phyloP scores from a whole-genome alignment of 2,329 filamentous ascomycete species.

The Cercospora citrullina region DNA sequence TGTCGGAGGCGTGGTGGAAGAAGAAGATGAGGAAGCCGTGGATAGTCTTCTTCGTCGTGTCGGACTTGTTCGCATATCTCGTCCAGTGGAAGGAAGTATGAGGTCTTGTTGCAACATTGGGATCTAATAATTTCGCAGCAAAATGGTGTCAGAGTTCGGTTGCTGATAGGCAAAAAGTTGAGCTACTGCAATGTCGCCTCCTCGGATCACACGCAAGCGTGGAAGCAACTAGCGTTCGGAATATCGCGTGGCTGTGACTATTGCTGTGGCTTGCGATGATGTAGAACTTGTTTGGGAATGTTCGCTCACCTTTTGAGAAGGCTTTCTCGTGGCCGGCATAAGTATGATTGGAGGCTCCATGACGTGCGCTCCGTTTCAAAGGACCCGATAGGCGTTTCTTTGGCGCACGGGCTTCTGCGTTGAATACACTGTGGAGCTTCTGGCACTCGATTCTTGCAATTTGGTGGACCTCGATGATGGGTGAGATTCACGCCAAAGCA shows the following conservation, averaged over 20 bases:
- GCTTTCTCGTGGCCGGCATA: not conserved
- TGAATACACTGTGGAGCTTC: not conserved
- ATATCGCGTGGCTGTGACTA: not conserved
- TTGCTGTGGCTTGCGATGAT: constrained; percentile 4
- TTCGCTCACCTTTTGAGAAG: constrained; percentile 1
- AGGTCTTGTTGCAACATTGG: constrained; percentile 3
- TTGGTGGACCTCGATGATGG: constrained; percentile 5
- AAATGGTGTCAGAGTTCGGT: constrained; percentile 6
- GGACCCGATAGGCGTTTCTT: constrained; percentile 9
- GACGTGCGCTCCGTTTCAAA: constrained; percentile 12
- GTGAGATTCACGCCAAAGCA: not conserved
- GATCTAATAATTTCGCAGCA: not conserved
- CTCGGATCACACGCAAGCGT: not conserved
- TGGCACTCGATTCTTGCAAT: not conserved
- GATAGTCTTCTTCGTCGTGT: not conserved
- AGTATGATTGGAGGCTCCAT: constrained; percentile 2
- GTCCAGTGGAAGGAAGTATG: not conserved
- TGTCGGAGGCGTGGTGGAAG: constrained; percentile 2
- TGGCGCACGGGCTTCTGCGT: constrained; percentile 8
- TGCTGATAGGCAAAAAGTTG: not conserved
- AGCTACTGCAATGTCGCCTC: constrained; percentile 6
- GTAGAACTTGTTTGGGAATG: not conserved
- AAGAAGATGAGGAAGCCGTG: not conserved
- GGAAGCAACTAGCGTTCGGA: constrained; percentile 4
- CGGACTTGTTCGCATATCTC: not conserved